Evolutionary conservation across 257 asterid species (phyloP).

Genomic region (Cynanchum wilfordii): DNA sequence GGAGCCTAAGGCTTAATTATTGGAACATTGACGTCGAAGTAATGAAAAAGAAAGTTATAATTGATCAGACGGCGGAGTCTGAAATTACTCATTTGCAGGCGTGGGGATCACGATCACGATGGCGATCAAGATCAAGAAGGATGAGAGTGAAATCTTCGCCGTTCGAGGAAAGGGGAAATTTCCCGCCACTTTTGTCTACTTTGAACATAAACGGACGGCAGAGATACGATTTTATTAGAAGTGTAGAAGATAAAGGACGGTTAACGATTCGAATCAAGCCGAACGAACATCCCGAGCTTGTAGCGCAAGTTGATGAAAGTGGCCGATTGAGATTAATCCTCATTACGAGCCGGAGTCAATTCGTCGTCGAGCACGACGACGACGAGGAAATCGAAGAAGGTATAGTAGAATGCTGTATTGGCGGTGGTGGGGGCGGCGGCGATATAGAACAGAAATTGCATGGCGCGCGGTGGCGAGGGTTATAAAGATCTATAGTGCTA

Average conservation of each 20-base stretch:
- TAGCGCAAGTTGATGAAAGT: background rate
- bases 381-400: background rate
- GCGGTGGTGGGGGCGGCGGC: background rate
- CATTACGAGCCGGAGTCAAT: background rate
- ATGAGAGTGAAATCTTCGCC: background rate
- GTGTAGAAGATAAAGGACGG: constrained; percentile 15
- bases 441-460: too few species aligned
- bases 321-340: background rate
- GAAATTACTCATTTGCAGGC: background rate
- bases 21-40: constrained; percentile 3
- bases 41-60: background rate
- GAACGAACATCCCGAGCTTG: constrained; percentile 3
- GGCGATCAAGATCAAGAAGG: background rate
- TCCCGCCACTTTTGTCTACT: constrained; percentile 20
- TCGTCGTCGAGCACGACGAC: background rate
- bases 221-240: background rate
- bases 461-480: too few species aligned
- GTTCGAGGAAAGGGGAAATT: background rate
- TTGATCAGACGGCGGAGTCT: background rate
- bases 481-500: too few species aligned
- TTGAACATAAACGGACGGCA: constrained; percentile 17
- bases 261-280: constrained; percentile 3
- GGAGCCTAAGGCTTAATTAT: constrained; percentile 15
- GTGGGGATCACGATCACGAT: background rate
- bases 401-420: background rate